Base-by-base conservation (phyloP, 768 basidiomycete species). In the Lactifluus subvellereus region DNA sequence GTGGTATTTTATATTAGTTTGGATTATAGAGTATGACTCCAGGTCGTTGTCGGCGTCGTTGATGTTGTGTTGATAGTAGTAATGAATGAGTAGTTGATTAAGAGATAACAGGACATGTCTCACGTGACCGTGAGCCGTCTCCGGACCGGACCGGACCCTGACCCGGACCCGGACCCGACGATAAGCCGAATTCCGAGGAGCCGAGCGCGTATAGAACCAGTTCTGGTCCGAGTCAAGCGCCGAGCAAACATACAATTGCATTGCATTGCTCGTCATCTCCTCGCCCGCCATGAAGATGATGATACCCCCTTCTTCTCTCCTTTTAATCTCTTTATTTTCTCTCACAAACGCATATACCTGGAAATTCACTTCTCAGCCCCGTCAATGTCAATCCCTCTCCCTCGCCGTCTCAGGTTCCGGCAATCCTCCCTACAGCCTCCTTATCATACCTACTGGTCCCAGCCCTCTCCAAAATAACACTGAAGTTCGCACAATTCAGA, bases 391-490 rank as follows among this genome's bases (percentile, higher is more conserved):
- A 47, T 82, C 84, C 67, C 78, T 91, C 47, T 80, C 82, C 47
- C 73, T 91, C 27, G 62, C 75, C n/a, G 75, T 89, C 55, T 73
- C 77, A 13, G 88, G 88, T 66, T 79, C 78, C 37, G 88, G 87
- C 59, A 68, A 73, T 51, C 84, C 89, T 0, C 90, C 90, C 0
- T 93, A 88, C 73, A 78, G 77, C 42, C 75, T 86, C 56, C 77
- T 91, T 22, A 74, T 91, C 56, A 75, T 91, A 42, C 90, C 90
- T 1, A 81, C 78, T 69, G 89, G 89, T 4, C 75, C 86, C 4
- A 77, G 81, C 0, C 82, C 89, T 5, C 77, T 89, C 13, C 57
- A 80, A 4, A 84, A 84, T 65, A 83, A 80, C 62, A 74, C 81
- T 37, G 90, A 93, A 71, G 85, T 79, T 27, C 79, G 89, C 33